A percentile compares a stretch with the other conserved stretches of the same genome.
These are phyloP conservation scores for Crucibulum laeve DNA, from an alignment of 768 basidiomycete genomes.

Conservation along the genomic window DNA sequence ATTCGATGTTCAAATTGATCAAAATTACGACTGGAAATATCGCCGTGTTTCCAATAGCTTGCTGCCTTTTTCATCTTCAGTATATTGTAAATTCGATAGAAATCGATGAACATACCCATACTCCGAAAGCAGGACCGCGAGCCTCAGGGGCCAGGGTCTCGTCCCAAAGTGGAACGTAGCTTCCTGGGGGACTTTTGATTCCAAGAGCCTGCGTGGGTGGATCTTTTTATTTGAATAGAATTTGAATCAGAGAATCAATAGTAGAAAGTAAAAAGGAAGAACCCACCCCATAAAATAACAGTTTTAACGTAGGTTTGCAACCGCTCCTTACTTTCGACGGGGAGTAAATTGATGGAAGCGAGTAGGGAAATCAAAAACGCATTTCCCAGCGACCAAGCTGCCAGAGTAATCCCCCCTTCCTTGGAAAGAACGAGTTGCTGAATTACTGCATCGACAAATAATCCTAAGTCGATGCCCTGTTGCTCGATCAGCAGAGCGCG, in stretches of 20 bases:
- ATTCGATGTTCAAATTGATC: not conserved
- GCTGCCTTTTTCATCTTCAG: not conserved
- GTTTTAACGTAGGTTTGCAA: conserved; percentile 15
- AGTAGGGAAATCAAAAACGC: conserved; percentile 17
- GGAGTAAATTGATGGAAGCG: conserved; percentile 13
- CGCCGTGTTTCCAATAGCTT: conserved; percentile 1
- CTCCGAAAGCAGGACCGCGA: conserved; percentile 11
- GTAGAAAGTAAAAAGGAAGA: not conserved
- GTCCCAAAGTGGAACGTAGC: conserved; percentile 19
- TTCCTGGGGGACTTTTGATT: conserved; percentile 7
- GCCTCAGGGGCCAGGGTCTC: conserved; percentile 13
- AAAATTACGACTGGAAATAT: not conserved
- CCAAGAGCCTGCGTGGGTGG: conserved; percentile 16
- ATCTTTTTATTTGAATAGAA: conserved; percentile 9
- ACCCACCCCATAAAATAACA: conserved; percentile 16
- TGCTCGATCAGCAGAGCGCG: conserved; percentile 13
- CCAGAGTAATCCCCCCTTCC: conserved; percentile 15
- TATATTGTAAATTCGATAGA: not conserved
- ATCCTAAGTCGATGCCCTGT: conserved; percentile 23
- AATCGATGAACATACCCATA: conserved; percentile 14
- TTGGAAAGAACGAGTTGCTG: conserved; percentile 10
- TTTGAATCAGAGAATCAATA: not conserved
- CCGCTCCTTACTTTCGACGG: conserved; percentile 8
- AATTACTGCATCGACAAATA: conserved; percentile 21
- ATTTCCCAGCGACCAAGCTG: conserved; percentile 27